Percentiles rank a stretch among this genome's conserved stretches.
These are phyloP conservation scores for Yarrowia osloensis DNA, from an alignment of 805 yeast species.

Conservation along the genomic window DNA sequence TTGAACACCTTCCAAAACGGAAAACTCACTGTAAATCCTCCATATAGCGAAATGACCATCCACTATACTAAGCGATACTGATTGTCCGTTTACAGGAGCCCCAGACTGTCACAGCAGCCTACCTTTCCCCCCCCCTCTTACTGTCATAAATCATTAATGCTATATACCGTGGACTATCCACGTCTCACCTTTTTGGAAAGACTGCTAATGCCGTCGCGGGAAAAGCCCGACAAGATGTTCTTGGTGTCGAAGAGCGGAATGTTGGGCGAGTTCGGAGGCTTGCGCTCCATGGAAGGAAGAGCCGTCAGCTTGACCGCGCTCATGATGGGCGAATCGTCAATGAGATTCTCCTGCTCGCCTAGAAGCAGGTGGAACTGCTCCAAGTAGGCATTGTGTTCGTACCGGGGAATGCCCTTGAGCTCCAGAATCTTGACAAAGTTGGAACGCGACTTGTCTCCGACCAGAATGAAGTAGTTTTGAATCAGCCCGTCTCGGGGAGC, in stretches of 20 bases:
- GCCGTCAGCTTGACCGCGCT: slow-evolving; percentile 22
- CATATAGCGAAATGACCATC: too few species aligned
- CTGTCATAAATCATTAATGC: slow-evolving; percentile 24
- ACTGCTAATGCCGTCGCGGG: slow-evolving; percentile 12
- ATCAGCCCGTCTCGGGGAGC: slow-evolving; percentile 69
- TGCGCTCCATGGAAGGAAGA: background rate
- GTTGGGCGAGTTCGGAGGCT: slow-evolving; percentile 20
- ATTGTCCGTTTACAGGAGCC: too few species aligned
- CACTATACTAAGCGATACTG: too few species aligned
- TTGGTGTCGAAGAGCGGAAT: slow-evolving; percentile 23
- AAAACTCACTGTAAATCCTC: too few species aligned
- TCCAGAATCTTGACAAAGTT: slow-evolving; percentile 68
- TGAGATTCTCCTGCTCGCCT: slow-evolving; percentile 43
- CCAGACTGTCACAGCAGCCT: too few species aligned
- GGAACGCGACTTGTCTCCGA: slow-evolving; percentile 62
- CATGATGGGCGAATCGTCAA: slow-evolving; percentile 39
- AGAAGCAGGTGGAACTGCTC: slow-evolving; percentile 48
- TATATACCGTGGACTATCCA: slow-evolving; percentile 4
- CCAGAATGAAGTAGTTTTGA: slow-evolving; percentile 61
- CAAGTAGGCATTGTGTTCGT: slow-evolving; percentile 46
- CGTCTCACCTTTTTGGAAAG: slow-evolving; percentile 22
- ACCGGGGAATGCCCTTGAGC: slow-evolving; percentile 56
- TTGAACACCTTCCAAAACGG: too few species aligned
- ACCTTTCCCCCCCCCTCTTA: too few species aligned
- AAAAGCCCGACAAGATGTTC: slow-evolving; percentile 18